These are phyloP conservation scores for Simplicillium sp. DNA, from an alignment of 2,329 filamentous ascomycete species.

Conservation along the genomic window DNA sequence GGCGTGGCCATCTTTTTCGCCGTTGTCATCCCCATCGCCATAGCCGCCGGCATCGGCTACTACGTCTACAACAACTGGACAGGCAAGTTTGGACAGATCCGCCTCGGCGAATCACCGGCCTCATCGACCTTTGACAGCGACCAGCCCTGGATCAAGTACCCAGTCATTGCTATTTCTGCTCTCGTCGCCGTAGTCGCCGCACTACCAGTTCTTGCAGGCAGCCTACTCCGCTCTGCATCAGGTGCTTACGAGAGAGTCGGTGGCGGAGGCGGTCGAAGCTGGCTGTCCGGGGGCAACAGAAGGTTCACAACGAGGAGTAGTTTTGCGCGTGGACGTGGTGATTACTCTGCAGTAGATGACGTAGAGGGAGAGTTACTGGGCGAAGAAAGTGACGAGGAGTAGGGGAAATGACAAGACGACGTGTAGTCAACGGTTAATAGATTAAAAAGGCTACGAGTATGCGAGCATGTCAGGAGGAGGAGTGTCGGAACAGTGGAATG, in stretches of 20 bases:
- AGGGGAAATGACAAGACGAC: too few species aligned
- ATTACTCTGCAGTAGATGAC: slow-evolving; percentile 81
- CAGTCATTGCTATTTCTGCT: slow-evolving; percentile 64
- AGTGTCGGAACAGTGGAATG: neutral
- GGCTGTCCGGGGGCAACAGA: slow-evolving; percentile 47
- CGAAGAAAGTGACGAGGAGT: slow-evolving; percentile 88
- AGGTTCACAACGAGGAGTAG: slow-evolving; percentile 82
- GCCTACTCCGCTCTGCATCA: slow-evolving; percentile 58
- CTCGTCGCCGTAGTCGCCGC: slow-evolving; percentile 49
- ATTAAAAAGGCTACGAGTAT: neutral
- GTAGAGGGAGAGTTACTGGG: slow-evolving; percentile 92
- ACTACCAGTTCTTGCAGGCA: slow-evolving; percentile 61
- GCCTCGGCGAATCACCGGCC: slow-evolving; percentile 62
- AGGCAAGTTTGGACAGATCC: slow-evolving; percentile 84
- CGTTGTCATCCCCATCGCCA: slow-evolving; percentile 62
- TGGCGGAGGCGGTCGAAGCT: slow-evolving; percentile 35
- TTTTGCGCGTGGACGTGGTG: slow-evolving; percentile 77
- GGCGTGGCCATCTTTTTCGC: slow-evolving; percentile 78
- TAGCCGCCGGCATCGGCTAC: slow-evolving; percentile 68
- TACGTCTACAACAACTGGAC: slow-evolving; percentile 80
- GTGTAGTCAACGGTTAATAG: slow-evolving; percentile 22
- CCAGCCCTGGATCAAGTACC: slow-evolving; percentile 70
- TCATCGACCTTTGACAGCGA: slow-evolving; percentile 52
- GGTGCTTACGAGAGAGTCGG: slow-evolving; percentile 41
- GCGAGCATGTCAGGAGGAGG: too few species aligned